Base-by-base conservation (phyloP, 306 rosid genomes). In the Coriaria nepalensis region DNA sequence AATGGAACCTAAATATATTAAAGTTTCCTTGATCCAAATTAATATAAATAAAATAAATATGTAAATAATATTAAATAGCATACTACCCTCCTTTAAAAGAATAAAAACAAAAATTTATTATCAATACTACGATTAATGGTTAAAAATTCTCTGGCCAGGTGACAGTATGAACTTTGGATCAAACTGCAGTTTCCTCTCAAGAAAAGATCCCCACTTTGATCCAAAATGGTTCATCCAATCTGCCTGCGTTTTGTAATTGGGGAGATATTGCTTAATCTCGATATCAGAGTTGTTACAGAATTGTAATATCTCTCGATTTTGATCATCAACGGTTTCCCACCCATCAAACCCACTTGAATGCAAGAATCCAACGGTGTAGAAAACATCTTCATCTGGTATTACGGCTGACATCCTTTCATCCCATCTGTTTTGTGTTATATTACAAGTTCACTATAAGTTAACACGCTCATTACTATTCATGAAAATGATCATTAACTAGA, bases 221-320 rank as follows among this genome's bases (percentile, higher is more conserved):
- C 96, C 88, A 68, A 88, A 88, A 68, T 88, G 96, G 15, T 62
- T 67, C 43, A 44, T 47, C 96, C 96, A 88, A 35, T 68, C 90
- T 61, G 61, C 50, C 29, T 65, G 79, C 14, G 74, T 72, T 37
- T 51, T 57, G 67, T 81, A 47, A 49, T 74, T 52, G 6, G 93
- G 72, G 63, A 88, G 86, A 70, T 83, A 83, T 44, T 78, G 95
- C 73, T 78, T 88, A 14, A 68, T 63, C 38, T 76, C 45, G 10
- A 83, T 76, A 2, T 86, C 86, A 6, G 63, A 65, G 40, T 67
- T 62, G 2, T 33, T 58, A 52, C 96, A 88, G 58, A 71, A 83
- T 47, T 63, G 33, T 56, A 88, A 45, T 38, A 83, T 83, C 33
- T 83, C 88, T 47, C 52, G 57, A 69, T 83, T 88, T 65, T 78